Conservation (phyloP, 352 stramenopile species). For the Paralagenidium karlingii region DNA sequence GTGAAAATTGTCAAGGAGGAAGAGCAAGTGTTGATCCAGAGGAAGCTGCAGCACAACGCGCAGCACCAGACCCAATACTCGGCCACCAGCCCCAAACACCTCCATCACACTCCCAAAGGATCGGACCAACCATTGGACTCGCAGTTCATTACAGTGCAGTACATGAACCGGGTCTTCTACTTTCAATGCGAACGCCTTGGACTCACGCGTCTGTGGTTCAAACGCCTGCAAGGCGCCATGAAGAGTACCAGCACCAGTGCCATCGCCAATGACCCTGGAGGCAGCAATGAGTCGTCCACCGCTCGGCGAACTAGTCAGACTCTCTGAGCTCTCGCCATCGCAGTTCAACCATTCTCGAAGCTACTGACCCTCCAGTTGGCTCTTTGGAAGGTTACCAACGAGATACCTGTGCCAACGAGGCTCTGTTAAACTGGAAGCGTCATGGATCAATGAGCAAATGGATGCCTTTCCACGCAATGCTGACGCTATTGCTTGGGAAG, state of each 20-base stretch:
- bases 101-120: neutral
- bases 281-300: too few relatives aligned
- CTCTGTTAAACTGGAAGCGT: too few relatives aligned
- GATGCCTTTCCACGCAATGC: too few relatives aligned
- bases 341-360: too few relatives aligned
- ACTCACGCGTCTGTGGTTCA: conserved; percentile 35
- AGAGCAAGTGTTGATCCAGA: conserved; percentile 4
- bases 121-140: conserved; percentile 4
- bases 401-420: too few relatives aligned
- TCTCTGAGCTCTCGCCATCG: too few relatives aligned
- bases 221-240: conserved; percentile 41
- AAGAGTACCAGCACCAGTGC: neutral
- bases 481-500: too few relatives aligned
- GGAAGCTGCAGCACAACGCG: conserved; percentile 7
- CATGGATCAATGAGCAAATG: too few relatives aligned
- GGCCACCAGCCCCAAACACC: neutral
- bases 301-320: too few relatives aligned
- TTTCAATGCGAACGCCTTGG: conserved; percentile 38
- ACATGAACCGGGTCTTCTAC: conserved; percentile 28
- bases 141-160: conserved; percentile 23
- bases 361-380: too few relatives aligned
- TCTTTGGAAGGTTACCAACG: too few relatives aligned
- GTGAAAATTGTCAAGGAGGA: conserved; percentile 22
- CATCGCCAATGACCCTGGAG: too few relatives aligned
- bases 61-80: neutral